Conservation (phyloP, 768 basidiomycete genomes). For the Obba rivulosa region DNA sequence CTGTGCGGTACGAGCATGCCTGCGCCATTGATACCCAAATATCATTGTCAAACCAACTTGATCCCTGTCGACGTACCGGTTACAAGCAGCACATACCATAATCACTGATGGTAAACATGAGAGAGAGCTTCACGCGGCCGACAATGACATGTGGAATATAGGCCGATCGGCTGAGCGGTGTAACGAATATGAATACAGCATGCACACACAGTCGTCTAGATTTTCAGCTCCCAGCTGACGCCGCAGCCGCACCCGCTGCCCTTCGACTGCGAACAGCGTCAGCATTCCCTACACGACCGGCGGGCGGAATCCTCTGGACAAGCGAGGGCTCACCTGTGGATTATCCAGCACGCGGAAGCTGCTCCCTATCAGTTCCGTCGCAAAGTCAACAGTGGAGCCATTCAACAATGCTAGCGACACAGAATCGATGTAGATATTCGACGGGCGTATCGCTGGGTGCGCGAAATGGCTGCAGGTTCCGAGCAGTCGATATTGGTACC, state of each 20-base stretch:
- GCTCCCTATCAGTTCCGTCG: constrained; percentile 92
- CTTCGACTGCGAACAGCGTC: constrained; percentile 46
- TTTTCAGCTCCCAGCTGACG: constrained; percentile 88
- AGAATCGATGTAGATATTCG: constrained; percentile 80
- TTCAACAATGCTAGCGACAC: constrained; percentile 81
- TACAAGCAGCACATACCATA: too few relatives aligned
- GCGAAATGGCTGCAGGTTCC: constrained; percentile 50
- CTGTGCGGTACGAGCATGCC: too few relatives aligned
- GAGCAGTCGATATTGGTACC: neutral
- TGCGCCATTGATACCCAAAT: too few relatives aligned
- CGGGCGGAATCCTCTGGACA: neutral
- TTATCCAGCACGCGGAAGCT: constrained; percentile 81
- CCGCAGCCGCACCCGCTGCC: constrained; percentile 93
- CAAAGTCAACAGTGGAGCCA: constrained; percentile 85
- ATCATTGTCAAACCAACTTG: too few relatives aligned
- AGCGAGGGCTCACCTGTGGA: constrained; percentile 42
- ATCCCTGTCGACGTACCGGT: too few relatives aligned
- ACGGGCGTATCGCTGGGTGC: constrained; percentile 66
- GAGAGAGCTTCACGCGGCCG: too few relatives aligned
- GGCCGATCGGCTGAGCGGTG: too few relatives aligned
- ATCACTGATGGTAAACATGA: too few relatives aligned
- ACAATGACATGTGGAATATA: too few relatives aligned
- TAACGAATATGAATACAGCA: too few relatives aligned
- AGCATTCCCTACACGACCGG: neutral
- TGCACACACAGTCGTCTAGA: constrained; percentile 2